Evolutionary conservation across 768 basidiomycete species (phyloP), one percentile per base, ranked within the genome.

Genomic region (Peribolospora baueri): DNA sequence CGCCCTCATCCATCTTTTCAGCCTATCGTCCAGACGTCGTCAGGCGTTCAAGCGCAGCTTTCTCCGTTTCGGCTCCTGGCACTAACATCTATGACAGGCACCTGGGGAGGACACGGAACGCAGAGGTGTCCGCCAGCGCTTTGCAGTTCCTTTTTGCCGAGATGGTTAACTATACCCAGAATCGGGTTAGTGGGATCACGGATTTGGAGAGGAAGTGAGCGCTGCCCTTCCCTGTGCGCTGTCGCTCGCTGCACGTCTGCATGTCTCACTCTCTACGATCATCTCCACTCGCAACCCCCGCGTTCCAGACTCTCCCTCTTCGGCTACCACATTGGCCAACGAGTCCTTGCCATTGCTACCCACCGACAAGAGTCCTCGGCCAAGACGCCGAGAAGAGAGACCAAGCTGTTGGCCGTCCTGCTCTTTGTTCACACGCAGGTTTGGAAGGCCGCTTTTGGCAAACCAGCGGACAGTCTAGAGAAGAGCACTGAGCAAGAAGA

Each of bases 401-500:
- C 7, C 47, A 78, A 85, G 47, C 80, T 97, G 61, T 74, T 97
- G 13, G 84, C 87, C 5, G 82, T 84, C 3, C 75, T 98, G 54
- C 86, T 90, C 79, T 81, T 80, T 64, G 79, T 98, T 52, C 91
- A 95, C 62, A 88, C 86, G 1, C 85, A 91, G 61, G 80, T 97
- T 37, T 98, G 91, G 82, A 79, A 80, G 56, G 82, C 87, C 40
- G 81, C 90, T 13, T 98, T 91, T 63, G 87, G 87, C 7, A 84
- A 81, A 66, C 74, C 86, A 7, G 93, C 93, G 25, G 91, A 95
- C 65, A 86, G 82, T 2, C 78, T 98, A 55, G 90, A 98, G 68
- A 83, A 86, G 70, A 88, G 85, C 60, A 85, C 95, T 0, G 88
- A 93, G 67, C 86, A 91, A 57, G 80, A 84, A 14, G 91, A 97